Evolutionary conservation across 2,329 filamentous ascomycete genomes (phyloP).

Genomic region (Aspergillus novoparasiticus): DNA sequence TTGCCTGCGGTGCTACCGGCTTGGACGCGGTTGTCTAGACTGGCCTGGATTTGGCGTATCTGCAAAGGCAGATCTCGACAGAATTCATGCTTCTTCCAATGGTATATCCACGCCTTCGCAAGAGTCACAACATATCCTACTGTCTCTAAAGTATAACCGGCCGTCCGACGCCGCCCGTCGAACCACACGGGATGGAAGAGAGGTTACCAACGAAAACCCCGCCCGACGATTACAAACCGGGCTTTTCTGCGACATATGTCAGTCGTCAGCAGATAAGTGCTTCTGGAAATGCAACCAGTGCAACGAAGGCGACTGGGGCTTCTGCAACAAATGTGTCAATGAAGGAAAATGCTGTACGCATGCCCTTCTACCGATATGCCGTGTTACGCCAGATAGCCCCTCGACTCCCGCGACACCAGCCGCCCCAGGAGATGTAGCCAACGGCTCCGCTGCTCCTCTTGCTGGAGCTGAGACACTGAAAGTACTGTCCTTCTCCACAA

Average conservation of each 20-base stretch:
- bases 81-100: conserved; percentile 37
- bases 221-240: conserved; percentile 71
- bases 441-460: conserved; percentile 37
- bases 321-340: conserved; percentile 85
- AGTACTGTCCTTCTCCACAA: conserved; percentile 70
- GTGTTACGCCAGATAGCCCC: conserved; percentile 47
- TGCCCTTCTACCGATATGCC: conserved; percentile 73
- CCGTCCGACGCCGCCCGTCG: conserved; percentile 31
- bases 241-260: conserved; percentile 80
- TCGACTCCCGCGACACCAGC: conserved; percentile 14
- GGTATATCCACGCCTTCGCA: conserved; percentile 15
- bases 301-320: conserved; percentile 94
- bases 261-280: conserved; percentile 73
- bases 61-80: conserved; percentile 70
- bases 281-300: conserved; percentile 88
- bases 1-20: conserved; percentile 78
- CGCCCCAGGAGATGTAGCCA: conserved; percentile 24
- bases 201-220: conserved; percentile 68
- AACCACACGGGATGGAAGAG: conserved; percentile 44
- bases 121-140: conserved; percentile 55
- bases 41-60: conserved; percentile 86
- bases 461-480: conserved; percentile 57
- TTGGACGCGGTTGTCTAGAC: conserved; percentile 74
- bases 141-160: conserved; percentile 36
- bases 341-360: conserved; percentile 81